phyloP scores from a whole-genome alignment of 169 alveolate genomes.

The Babesia caballi region DNA sequence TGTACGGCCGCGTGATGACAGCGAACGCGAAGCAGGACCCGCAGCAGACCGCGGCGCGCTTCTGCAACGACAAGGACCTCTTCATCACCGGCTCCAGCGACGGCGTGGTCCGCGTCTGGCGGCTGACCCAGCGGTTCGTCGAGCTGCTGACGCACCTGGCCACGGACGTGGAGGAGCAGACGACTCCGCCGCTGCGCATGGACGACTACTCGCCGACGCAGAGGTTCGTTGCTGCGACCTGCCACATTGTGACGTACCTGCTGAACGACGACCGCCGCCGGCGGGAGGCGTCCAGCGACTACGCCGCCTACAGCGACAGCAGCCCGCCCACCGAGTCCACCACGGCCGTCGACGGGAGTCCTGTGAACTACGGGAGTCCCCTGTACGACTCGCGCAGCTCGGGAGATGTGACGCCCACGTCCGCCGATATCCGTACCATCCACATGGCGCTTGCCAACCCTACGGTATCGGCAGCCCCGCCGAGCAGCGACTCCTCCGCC shows the following conservation, averaged over 20 bases:
- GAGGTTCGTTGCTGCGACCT: background rate
- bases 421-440: too few species aligned
- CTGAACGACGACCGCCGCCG: background rate
- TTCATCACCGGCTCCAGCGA: constrained; percentile 75
- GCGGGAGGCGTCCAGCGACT: background rate
- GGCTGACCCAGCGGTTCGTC: constrained; percentile 35
- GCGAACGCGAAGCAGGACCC: constrained; percentile 59
- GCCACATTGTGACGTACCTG: background rate
- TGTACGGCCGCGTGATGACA: constrained; percentile 58
- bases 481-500: too few species aligned
- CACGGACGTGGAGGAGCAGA: background rate
- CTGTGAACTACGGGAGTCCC: too few species aligned
- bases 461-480: too few species aligned
- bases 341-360: too few species aligned
- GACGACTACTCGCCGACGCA: constrained; percentile 10
- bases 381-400: too few species aligned
- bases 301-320: too few species aligned
- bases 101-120: constrained; percentile 69
- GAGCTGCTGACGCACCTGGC: constrained; percentile 1
- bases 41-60: constrained; percentile 53
- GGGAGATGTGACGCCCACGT: too few species aligned
- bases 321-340: too few species aligned
- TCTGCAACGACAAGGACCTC: constrained; percentile 31
- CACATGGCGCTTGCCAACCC: too few species aligned
- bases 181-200: background rate